phyloP scores from a whole-genome alignment of 495 filamentous ascomycete genomes.

The Endocarpon pusillum region DNA sequence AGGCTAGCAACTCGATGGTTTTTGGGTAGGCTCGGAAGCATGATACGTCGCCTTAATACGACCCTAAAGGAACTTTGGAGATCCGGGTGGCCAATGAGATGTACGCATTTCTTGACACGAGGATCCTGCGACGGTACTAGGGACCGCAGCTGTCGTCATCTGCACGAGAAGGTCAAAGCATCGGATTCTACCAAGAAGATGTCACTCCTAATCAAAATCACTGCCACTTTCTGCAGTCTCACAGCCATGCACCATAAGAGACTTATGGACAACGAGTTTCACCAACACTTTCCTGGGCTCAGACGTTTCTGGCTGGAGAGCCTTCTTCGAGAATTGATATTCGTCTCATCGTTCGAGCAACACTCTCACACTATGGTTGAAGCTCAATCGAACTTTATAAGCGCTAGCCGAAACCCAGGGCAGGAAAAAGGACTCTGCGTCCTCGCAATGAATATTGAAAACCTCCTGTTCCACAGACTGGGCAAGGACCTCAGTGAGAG shows the following conservation, averaged over 20 bases:
- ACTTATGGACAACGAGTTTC: slow-evolving; percentile 2
- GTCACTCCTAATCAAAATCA: slow-evolving; percentile 3
- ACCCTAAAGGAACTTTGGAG: no score
- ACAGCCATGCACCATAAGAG: slow-evolving; percentile 6
- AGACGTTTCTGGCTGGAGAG: slow-evolving; percentile 11
- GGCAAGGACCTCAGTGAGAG: no score
- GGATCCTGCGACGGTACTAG: slow-evolving; percentile 1
- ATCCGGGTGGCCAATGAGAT: no score
- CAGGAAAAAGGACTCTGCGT: no score
- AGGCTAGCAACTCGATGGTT: no score
- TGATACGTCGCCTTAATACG: no score
- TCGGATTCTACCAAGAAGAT: slow-evolving; percentile 2
- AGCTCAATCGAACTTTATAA: not conserved
- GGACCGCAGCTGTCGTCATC: slow-evolving; percentile 4
- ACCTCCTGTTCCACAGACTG: slow-evolving; percentile 11
- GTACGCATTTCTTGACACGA: no score
- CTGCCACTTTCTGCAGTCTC: slow-evolving; percentile 5
- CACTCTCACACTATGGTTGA: slow-evolving; percentile 1
- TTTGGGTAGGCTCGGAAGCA: no score
- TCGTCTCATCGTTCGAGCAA: slow-evolving; percentile 11
- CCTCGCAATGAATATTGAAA: slow-evolving; percentile 8
- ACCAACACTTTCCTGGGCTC: not conserved
- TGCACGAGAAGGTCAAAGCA: slow-evolving; percentile 1
- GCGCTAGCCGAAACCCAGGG: no score
- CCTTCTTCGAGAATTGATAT: slow-evolving; percentile 7